These are phyloP conservation scores for Scheffersomyces titani DNA, from an alignment of 1,139 yeast genomes.

Conservation along the genomic window DNA sequence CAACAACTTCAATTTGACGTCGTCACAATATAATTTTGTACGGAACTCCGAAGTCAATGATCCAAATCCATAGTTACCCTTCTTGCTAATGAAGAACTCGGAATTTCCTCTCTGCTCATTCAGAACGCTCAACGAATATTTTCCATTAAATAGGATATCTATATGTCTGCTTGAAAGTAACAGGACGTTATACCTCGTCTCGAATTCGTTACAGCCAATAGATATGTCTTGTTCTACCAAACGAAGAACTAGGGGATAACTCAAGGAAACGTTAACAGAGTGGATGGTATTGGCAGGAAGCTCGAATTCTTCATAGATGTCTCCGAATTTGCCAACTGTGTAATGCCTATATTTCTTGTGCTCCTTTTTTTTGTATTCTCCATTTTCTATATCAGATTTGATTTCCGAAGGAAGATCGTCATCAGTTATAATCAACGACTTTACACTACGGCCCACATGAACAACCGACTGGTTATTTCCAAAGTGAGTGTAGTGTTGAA, in stretches of 20 bases:
- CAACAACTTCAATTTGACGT: slow-evolving; percentile 28
- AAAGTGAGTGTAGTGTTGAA: slow-evolving; percentile 26
- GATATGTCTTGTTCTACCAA: slow-evolving; percentile 6
- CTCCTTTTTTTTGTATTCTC: neutral
- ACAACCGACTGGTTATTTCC: slow-evolving; percentile 37
- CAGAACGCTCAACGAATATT: slow-evolving; percentile 18
- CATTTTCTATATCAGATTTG: neutral
- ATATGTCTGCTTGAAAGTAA: slow-evolving; percentile 9
- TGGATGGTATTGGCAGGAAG: neutral
- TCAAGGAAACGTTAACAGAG: slow-evolving; percentile 10
- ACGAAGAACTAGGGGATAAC: slow-evolving; percentile 26
- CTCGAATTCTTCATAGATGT: neutral
- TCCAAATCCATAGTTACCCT: slow-evolving; percentile 57
- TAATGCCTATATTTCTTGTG: neutral
- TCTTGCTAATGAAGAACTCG: slow-evolving; percentile 39
- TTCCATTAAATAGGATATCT: slow-evolving; percentile 14
- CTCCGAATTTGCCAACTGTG: no score
- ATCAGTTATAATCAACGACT: slow-evolving; percentile 18
- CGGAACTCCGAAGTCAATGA: slow-evolving; percentile 38
- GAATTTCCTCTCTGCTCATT: slow-evolving; percentile 49
- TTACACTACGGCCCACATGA: slow-evolving; percentile 24
- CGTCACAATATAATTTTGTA: slow-evolving; percentile 27
- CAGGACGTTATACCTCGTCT: slow-evolving; percentile 20
- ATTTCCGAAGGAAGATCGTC: slow-evolving; percentile 3
- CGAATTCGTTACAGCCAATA: slow-evolving; percentile 12